Evolutionary conservation across 805 yeast genomes (phyloP).

Genomic region (Candida ovalis): DNA sequence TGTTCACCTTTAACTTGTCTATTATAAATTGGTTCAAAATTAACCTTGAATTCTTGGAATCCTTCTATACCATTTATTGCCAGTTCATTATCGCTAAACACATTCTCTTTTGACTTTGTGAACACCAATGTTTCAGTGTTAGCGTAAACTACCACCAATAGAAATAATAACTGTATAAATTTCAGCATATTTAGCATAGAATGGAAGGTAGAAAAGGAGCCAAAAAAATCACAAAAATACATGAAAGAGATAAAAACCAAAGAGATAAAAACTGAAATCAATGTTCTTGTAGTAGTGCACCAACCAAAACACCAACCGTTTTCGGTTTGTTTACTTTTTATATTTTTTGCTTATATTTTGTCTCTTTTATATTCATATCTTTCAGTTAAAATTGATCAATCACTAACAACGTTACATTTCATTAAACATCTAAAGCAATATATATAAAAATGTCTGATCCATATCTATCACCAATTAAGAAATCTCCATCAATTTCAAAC

Average conservation of each 20-base stretch:
- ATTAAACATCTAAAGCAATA: background rate
- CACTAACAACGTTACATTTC: too few species aligned
- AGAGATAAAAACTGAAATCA: background rate
- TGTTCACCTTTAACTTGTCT: constrained; percentile 13
- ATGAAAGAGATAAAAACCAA: background rate
- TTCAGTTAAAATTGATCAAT: too few species aligned
- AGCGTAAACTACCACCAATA: constrained; percentile 6
- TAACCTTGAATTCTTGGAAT: constrained; percentile 3
- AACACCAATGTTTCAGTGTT: constrained; percentile 21
- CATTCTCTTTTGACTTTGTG: background rate
- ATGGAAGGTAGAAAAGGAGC: background rate
- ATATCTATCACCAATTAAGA: constrained; percentile 14
- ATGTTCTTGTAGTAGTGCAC: background rate
- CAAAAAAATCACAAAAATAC: background rate
- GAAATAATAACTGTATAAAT: background rate
- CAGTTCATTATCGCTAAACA: background rate
- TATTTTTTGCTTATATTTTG: background rate
- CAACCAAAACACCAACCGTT: background rate
- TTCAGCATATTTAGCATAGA: background rate
- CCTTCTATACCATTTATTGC: background rate
- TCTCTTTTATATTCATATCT: background rate
- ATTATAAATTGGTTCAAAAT: constrained; percentile 10
- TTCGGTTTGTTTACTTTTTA: background rate
- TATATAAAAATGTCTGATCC: background rate
- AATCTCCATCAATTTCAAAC: constrained; percentile 20